Conservation (phyloP, 176 grass and related monocot species). For the Triticum aestivum region DNA sequence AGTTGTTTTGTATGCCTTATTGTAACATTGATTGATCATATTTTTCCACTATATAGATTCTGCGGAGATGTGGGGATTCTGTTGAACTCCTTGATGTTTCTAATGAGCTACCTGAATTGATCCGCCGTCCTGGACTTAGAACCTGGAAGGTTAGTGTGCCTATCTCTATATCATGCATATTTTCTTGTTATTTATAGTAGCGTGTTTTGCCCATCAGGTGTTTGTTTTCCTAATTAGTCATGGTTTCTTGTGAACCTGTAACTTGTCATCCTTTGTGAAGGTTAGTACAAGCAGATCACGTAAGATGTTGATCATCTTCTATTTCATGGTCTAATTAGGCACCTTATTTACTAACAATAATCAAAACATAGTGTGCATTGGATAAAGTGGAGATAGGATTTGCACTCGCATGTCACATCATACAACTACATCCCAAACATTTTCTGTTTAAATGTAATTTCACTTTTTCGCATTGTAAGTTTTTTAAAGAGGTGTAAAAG, state of each 20-base stretch:
- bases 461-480: not conserved
- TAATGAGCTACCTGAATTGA: conserved; percentile 66
- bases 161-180: conserved; percentile 5
- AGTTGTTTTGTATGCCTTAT: not conserved
- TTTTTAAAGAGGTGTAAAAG: not conserved
- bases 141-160: conserved; percentile 85
- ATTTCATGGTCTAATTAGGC: not conserved
- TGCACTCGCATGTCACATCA: not conserved
- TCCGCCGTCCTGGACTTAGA: conserved; percentile 73
- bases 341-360: not conserved
- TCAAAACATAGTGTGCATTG: not conserved
- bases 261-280: conserved; percentile 2
- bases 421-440: not conserved
- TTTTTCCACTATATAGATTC: conserved; percentile 59
- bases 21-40: conserved; percentile 15
- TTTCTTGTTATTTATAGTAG: not conserved
- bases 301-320: not conserved
- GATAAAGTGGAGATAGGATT: conserved; percentile 8
- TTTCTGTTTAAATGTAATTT: conserved; percentile 8
- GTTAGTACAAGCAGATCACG: not conserved
- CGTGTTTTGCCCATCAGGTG: not conserved
- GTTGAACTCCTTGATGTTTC: conserved; percentile 94
- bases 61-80: conserved; percentile 73
- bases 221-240: conserved; percentile 4
- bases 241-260: conserved; percentile 10